These are phyloP conservation scores for Nemophila menziesii DNA, from an alignment of 257 asterid genomes.

Conservation along the genomic window DNA sequence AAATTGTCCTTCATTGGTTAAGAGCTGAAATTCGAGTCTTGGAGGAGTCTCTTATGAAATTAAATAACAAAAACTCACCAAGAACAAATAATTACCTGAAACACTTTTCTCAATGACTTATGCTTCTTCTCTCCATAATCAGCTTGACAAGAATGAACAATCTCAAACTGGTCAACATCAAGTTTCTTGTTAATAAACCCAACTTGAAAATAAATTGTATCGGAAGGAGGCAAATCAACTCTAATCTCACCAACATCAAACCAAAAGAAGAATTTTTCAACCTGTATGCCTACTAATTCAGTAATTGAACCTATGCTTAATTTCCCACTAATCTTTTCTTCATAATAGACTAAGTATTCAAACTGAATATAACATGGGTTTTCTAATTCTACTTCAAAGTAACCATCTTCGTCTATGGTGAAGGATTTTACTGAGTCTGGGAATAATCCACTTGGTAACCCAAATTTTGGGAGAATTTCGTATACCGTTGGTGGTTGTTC, in stretches of 20 bases:
- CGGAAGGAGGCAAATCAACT: slow-evolving; percentile 80
- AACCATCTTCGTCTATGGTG: slow-evolving; percentile 58
- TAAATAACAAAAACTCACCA: neutral
- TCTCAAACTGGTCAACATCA: slow-evolving; percentile 57
- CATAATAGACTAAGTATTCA: slow-evolving; percentile 70
- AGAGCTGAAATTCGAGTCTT: too few relatives aligned
- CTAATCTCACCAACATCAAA: slow-evolving; percentile 75
- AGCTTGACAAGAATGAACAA: slow-evolving; percentile 56
- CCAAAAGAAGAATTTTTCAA: slow-evolving; percentile 67
- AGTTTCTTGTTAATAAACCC: slow-evolving; percentile 83
- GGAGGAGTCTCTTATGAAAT: too few relatives aligned
- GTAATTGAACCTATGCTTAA: slow-evolving; percentile 54
- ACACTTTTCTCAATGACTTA: slow-evolving; percentile 22
- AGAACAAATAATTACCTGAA: slow-evolving; percentile 35
- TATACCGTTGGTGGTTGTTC: slow-evolving; percentile 37
- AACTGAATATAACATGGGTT: slow-evolving; percentile 66
- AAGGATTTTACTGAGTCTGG: slow-evolving; percentile 71
- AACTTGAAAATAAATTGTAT: slow-evolving; percentile 66
- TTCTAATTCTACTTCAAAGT: slow-evolving; percentile 44
- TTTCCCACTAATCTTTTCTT: slow-evolving; percentile 60
- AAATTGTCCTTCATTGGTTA: too few relatives aligned
- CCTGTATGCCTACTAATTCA: slow-evolving; percentile 68
- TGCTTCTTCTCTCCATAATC: too few relatives aligned
- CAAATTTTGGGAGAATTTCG: slow-evolving; percentile 50
- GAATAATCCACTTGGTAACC: slow-evolving; percentile 78